Conservation (phyloP, 495 filamentous ascomycete genomes). For the Podospora appendiculata region DNA sequence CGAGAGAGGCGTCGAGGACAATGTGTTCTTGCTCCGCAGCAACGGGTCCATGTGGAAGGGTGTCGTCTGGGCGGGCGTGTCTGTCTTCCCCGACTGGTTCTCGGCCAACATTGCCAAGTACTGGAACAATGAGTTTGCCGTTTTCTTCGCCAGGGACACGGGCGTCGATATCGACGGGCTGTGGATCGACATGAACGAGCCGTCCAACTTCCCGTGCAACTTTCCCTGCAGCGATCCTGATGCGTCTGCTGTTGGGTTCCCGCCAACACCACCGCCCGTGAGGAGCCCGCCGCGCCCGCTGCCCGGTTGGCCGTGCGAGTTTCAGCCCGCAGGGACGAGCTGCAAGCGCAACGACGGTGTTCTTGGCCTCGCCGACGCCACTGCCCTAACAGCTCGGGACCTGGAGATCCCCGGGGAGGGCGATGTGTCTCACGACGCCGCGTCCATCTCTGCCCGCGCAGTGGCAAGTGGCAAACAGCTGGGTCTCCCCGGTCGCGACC, state of each 20-base stretch:
- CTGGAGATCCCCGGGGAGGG: too few relatives aligned
- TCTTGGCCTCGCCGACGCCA: neutral
- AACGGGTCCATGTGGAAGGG: constrained; percentile 66
- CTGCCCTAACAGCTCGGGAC: neutral
- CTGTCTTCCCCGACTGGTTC: constrained; percentile 84
- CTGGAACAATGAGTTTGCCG: constrained; percentile 65
- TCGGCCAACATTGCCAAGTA: constrained; percentile 54
- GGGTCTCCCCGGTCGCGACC: constrained; percentile 55
- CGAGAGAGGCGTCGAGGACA: constrained; percentile 51
- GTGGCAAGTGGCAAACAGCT: constrained; percentile 29
- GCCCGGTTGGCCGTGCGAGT: constrained; percentile 63
- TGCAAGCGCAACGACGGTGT: constrained; percentile 10
- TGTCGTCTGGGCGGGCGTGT: constrained; percentile 80
- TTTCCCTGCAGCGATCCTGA: constrained; percentile 66
- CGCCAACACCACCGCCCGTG: constrained; percentile 58
- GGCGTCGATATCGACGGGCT: constrained; percentile 80
- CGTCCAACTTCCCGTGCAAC: constrained; percentile 54
- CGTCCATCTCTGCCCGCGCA: too few relatives aligned
- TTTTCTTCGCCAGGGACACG: constrained; percentile 56
- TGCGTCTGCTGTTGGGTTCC: constrained; percentile 46
- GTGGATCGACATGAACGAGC: constrained; percentile 88
- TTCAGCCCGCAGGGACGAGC: constrained; percentile 50
- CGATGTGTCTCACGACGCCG: too few relatives aligned
- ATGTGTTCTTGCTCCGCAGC: constrained; percentile 55
- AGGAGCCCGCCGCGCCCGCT: constrained; percentile 50